Evolutionary conservation across 352 stramenopile genomes (phyloP), one percentile per base, ranked within the genome.

Genomic region (Lagenidium giganteum): DNA sequence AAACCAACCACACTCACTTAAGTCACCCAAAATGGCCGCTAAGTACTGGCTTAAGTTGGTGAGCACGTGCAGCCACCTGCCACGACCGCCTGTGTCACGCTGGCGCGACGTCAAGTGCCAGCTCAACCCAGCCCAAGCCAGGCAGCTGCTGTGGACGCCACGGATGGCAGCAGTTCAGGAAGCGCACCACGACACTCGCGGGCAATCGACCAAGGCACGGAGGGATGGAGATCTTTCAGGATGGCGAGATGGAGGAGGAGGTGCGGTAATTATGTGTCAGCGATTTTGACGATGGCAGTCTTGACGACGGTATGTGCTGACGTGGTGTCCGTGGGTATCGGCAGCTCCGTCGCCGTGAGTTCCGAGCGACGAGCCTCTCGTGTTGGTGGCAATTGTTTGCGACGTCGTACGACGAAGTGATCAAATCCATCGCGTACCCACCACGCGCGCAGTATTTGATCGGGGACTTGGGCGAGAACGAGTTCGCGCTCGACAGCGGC

Each of bases 141-240:
- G n/a, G n/a, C n/a, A n/a, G n/a, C n/a, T n/a, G n/a, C n/a, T n/a
- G n/a, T n/a, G n/a, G n/a, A n/a, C n/a, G n/a, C n/a, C n/a, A n/a
- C n/a, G n/a, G n/a, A n/a, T n/a, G n/a, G n/a, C n/a, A n/a, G n/a
- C n/a, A n/a, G n/a, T n/a, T n/a, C n/a, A n/a, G n/a, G n/a, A n/a
- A n/a, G n/a, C n/a, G n/a, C n/a, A n/a, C n/a, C n/a, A n/a, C n/a
- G n/a, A n/a, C n/a, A n/a, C n/a, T n/a, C n/a, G n/a, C n/a, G n/a
- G n/a, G n/a, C n/a, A n/a, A n/a, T n/a, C n/a, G n/a, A n/a, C n/a
- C n/a, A n/a, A n/a, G n/a, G n/a, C n/a, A n/a, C n/a, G n/a, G n/a
- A n/a, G n/a, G n/a, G 8, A 87, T 91, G 70, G 78, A 91, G 62
- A 88, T 91, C 47, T 91, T 91, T 53, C 61, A 73, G 30, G 76